Evolutionary conservation across 192 early-diverging fungal species (phyloP), one percentile per base, ranked within the genome.

Genomic region (Umbelopsis sp.): DNA sequence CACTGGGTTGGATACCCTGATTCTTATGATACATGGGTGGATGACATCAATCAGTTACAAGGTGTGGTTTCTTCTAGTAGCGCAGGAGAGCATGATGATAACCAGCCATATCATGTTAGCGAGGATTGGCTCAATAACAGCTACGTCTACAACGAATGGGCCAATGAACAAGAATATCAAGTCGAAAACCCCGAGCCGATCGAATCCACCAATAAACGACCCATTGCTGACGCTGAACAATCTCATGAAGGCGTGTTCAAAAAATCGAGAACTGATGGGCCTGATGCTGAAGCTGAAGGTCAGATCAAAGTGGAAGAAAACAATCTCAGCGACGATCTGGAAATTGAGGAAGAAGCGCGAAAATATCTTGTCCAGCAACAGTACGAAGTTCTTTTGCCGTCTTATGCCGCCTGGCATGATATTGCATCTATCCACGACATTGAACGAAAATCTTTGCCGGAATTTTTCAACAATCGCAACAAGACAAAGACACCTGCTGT

Each of bases 401-500:
- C 93, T 16, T 99, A 98, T 79, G 82, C 95, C 8, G 93, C 96
- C 1, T 99, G 97, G 97, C 98, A 97, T 75, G 85, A 89, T 68
- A 82, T 96, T 68, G 69, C 82, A 22, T 77, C 77, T 8, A 91
- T 98, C 45, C 88, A 98, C 74, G 89, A 92, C 45, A 94, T 94
- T 56, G 97, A 99, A 82, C 83, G 86, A 45, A 88, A 84, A n/a
- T 91, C 91, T 7, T 82, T 98, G 25, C 97, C 96, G 24, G 97
- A 99, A 83, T 99, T 99, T 70, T 98, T 98, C 82, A 96, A 93
- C 77, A 86, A 87, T 74, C 90, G 89, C 74, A 97, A 97, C 86
- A 90, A 91, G 77, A 91, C 89, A 62, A 99, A 99, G 74, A 95
- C 95, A 7, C 97, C 96, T 0, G 82, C 86, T 2, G 86, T 97